Evolutionary conservation across 352 stramenopile species (phyloP), one percentile per base, ranked within the genome.

Genomic region (Phytophthora tubulina): DNA sequence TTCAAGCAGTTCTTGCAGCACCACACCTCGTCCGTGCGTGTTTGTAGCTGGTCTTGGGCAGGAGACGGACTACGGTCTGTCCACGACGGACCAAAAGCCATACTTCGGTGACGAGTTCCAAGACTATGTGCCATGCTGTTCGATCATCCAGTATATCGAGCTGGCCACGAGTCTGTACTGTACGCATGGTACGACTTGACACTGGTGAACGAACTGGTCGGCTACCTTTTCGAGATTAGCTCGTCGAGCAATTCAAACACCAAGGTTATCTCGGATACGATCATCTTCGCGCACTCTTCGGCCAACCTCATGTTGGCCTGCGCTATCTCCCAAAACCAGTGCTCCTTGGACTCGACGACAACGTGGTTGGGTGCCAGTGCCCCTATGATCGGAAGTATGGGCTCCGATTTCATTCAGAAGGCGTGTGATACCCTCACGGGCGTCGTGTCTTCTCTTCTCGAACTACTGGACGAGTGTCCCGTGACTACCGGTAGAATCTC

Each of bases 201-300:
- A 6, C 59, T 86, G 1, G 67, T 79, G 46, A 51, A 85, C 9
- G 53, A 72, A n/a, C 56, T 78, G 31, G 82, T 73, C 41, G 52
- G 74, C 33, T 50, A 73, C 21, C 62, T 76, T 3, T 46, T 86
- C 2, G 39, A 68, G 30, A 56, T 78, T 36, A 86, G 75, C 64
- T 46, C 58, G 3, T 72, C 56, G 10, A 89, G 75, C 60, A 52
- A 72, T 39, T 6, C 31, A 0, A 55, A 21, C 2, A 75, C 73
- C 3, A 63, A 65, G 6, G 72, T 69, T 31, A 79, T 89, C 65
- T 53, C 73, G 45, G 65, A 89, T 66, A 82, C 82, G 9, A 88
- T 90, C 63, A 65, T 90, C 36, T 70, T 88, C 9, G 68, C 72
- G 6, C 80, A 92, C 63, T 92, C 80, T 7, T 80, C 82, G 63